phyloP scores from a whole-genome alignment of 345 rosid species.

The Eucalyptus melliodora region DNA sequence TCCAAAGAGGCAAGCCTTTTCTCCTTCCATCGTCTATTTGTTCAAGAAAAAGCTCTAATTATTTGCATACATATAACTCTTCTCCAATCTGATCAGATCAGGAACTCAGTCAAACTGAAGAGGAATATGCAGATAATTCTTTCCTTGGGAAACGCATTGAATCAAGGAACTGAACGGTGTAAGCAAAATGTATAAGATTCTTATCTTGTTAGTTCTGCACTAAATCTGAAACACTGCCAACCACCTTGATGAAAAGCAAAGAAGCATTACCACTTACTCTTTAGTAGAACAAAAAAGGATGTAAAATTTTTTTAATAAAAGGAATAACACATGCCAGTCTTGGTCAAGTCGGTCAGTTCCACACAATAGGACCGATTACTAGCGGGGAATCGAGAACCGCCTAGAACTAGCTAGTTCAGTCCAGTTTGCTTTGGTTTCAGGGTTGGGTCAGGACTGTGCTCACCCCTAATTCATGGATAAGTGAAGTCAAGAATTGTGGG shows the following conservation, averaged over 20 bases:
- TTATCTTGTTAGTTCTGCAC: not conserved
- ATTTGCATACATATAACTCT: not conserved
- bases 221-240: not conserved
- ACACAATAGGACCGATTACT: rapidly evolving
- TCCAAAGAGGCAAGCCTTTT: constrained; percentile 56
- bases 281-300: not conserved
- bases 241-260: not conserved
- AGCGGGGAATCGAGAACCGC: not conserved
- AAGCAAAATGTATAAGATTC: constrained; percentile 23
- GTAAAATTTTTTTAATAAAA: too few species aligned
- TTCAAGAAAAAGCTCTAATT: not conserved
- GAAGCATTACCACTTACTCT: not conserved
- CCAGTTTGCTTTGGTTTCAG: rapidly evolving
- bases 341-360: rapidly evolving
- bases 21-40: not conserved
- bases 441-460: not conserved
- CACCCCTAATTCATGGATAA: not conserved
- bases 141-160: constrained; percentile 75
- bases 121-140: constrained; percentile 86
- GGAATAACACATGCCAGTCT: not conserved
- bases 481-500: not conserved
- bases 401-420: rapidly evolving
- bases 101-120: constrained; percentile 54
- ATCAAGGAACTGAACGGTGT: constrained; percentile 91
- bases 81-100: constrained; percentile 21